A percentile compares a stretch with the other conserved stretches of the same genome.
phyloP scores from a whole-genome alignment of 306 rosid species.

The Casuarina glauca region DNA sequence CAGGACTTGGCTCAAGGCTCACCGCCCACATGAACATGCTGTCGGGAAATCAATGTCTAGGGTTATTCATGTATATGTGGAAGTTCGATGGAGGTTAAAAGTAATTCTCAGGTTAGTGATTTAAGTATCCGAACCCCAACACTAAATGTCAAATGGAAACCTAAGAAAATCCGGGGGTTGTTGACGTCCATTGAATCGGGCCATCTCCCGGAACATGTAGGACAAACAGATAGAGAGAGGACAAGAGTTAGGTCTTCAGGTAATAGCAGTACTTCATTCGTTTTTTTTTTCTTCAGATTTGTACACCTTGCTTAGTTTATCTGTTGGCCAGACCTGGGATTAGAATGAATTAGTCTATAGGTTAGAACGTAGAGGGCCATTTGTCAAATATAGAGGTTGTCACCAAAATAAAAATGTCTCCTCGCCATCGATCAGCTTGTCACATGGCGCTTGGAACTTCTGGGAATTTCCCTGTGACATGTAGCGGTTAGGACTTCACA shows the following conservation, averaged over 20 bases:
- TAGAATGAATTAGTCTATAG: neutral
- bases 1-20: no score
- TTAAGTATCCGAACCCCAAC: constrained; percentile 2
- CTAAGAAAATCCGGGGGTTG: neutral
- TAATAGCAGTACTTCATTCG: neutral
- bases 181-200: constrained; percentile 36
- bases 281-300: neutral
- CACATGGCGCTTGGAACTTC: no score
- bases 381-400: neutral
- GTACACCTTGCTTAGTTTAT: neutral
- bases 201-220: constrained; percentile 8
- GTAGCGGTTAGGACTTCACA: no score
- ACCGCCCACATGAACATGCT: constrained; percentile 5
- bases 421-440: no score
- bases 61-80: neutral
- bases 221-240: neutral
- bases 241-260: neutral
- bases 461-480: no score
- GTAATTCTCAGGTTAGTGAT: neutral
- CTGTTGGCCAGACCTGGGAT: neutral
- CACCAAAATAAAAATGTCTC: no score
- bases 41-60: neutral
- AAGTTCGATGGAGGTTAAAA: constrained; percentile 15
- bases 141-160: neutral
- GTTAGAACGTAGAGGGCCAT: neutral